Evolutionary conservation across 169 alveolate species (phyloP).

Genomic region (Plasmodium vivax): DNA sequence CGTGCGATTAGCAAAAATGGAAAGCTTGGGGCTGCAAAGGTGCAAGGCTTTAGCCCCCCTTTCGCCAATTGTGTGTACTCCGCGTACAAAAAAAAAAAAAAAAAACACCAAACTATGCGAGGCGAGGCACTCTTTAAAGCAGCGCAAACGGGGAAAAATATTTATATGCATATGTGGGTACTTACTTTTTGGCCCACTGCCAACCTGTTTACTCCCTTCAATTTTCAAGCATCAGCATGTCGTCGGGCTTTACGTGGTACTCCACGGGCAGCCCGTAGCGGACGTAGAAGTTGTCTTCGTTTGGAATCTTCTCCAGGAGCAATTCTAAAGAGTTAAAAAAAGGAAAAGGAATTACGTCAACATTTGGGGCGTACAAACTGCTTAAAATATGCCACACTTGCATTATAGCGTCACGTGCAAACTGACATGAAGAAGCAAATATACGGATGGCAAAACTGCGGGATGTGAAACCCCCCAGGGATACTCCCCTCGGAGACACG

Average conservation of each 20-base stretch:
- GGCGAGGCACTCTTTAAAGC: neutral
- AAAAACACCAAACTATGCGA: neutral
- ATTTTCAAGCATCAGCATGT: slow-evolving; percentile 34
- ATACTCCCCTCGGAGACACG: neutral
- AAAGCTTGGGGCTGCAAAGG: neutral
- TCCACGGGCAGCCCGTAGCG: slow-evolving; percentile 71
- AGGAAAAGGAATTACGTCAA: neutral
- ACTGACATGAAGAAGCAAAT: neutral
- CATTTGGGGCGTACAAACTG: neutral
- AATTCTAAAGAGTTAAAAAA: slow-evolving; percentile 8
- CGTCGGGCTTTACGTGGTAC: slow-evolving; percentile 39
- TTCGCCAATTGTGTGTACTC: neutral
- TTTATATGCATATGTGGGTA: neutral
- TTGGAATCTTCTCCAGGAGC: slow-evolving; percentile 49
- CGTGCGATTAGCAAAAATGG: neutral
- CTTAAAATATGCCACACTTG: neutral
- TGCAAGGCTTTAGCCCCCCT: neutral
- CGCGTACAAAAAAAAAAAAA: neutral
- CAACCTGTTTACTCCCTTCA: neutral
- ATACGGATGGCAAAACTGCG: neutral
- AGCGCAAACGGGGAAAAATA: neutral
- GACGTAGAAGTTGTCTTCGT: slow-evolving; percentile 49
- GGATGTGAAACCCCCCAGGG: neutral
- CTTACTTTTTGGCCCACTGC: neutral
- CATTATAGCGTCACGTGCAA: neutral